A percentile compares a stretch with the other conserved stretches of the same genome.
Conservation (phyloP, 192 early-diverging fungal species). For the Coemansia erecta region DNA sequence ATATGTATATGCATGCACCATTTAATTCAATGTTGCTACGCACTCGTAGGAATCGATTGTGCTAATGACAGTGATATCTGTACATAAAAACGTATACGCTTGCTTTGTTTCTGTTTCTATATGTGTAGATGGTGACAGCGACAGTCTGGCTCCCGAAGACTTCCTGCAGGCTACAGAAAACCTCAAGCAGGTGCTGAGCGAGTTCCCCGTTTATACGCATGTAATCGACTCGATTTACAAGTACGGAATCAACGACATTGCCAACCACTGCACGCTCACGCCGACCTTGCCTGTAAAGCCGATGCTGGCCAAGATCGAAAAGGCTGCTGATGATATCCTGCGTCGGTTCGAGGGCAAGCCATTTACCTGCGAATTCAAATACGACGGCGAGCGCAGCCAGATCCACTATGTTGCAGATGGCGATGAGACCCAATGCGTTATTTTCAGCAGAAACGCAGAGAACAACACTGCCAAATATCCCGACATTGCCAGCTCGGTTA, state of each 20-base stretch:
- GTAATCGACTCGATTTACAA: constrained; percentile 86
- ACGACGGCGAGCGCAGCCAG: constrained; percentile 96
- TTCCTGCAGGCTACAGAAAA: constrained; percentile 55
- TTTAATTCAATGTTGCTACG: too few relatives aligned
- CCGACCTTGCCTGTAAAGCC: constrained; percentile 97
- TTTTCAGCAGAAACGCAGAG: constrained; percentile 96
- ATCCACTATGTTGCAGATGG: constrained; percentile 73
- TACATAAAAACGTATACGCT: too few relatives aligned
- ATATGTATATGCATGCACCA: too few relatives aligned
- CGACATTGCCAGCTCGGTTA: constrained; percentile 80
- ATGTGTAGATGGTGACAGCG: constrained; percentile 10
- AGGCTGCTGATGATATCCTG: constrained; percentile 87
- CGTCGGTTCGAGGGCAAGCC: constrained; percentile 87
- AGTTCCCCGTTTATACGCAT: constrained; percentile 89
- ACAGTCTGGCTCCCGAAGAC: constrained; percentile 16
- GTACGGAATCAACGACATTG: constrained; percentile 66
- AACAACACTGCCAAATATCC: constrained; percentile 92
- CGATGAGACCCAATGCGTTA: constrained; percentile 55
- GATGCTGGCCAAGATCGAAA: constrained; percentile 99
- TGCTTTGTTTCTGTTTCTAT: too few relatives aligned
- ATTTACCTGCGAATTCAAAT: constrained; percentile 99
- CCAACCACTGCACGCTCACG: constrained; percentile 81
- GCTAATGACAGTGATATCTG: too few relatives aligned
- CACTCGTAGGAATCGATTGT: too few relatives aligned
- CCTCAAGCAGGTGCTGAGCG: constrained; percentile 66